Base-by-base conservation (phyloP, 805 yeast genomes). In the Starmerella khaoyaiensis region DNA sequence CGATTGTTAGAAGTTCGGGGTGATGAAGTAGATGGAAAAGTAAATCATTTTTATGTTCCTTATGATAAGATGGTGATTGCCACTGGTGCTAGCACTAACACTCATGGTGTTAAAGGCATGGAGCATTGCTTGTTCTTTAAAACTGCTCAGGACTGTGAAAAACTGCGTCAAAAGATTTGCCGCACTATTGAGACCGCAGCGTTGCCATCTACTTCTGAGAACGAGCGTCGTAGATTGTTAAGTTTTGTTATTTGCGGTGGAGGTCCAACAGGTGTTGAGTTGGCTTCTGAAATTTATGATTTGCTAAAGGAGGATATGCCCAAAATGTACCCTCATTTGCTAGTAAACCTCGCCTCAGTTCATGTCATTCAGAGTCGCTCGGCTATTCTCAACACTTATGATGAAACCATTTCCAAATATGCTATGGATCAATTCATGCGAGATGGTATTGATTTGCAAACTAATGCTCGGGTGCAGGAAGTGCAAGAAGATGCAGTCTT, bases 191-290 rank as follows among this genome's bases (percentile, higher is more conserved):
- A 76, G 51, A 60, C 56, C 40, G 81, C 83, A 2, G 68, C 78
- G 45, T 58, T 76, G 45, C 81, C 81, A 37, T 69, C 79, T 0
- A 72, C 79, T 0, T 44, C 74, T 1, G 76, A 71, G 45, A 76
- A 66, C 31, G 79, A 75, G 50, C 68, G 81, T 46, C 71, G 71
- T 49, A 67, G 65, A 40, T 55, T 76, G 42, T 61, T 76, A 32
- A 68, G 75, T 36, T 74, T 75, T 55, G 79, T 74, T 11, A 69
- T 75, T 23, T 74, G 80, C 55, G 82, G 82, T 44, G 82, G 81
- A 42, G 82, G 82, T 30, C 80, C 82, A 37, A 75, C 82, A 1
- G 82, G 82, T 48, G 79, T 73, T 24, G 82, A 75, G 53, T 68
- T 75, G 49, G 82, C 83, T 21, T 79, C 82, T 22, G 83, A 76